Base-by-base conservation (phyloP, 345 rosid species). In the Cochlearia excelsa region DNA sequence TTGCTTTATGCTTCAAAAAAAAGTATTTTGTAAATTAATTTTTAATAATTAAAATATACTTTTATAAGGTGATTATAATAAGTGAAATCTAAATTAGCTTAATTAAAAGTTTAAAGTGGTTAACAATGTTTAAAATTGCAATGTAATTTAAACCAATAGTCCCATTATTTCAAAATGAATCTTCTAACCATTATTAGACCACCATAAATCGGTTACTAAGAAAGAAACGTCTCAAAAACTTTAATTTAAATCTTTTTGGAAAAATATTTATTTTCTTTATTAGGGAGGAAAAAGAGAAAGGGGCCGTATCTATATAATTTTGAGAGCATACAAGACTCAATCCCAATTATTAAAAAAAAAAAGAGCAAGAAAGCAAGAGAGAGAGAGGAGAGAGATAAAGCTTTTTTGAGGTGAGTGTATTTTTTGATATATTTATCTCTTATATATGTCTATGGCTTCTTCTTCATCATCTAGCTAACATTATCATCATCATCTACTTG, bases 401-500 rank as follows among this genome's bases (percentile, higher is more conserved):
- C 29, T 63, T 61, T 44, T 30, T 49, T 62, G 64, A 63, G 66
- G 66, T 64, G 23, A 16, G 46, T 64, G 60, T 64, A 37, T 37
- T 37, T 37, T 65, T 44, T 27, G 43, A 53, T 54, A 69, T 69
- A 50, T 63, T 11, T 43, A 29, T 31, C 4, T 16, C 23, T 16
- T 16, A 16, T 16, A 16, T 16, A 16, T 16, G 23, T 16, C 23
- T 35, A 39, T 50, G 69, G 59, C 49, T 69, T 40, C 37, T 63
- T 69, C 54, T 70, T 57, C 54, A 9, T 64, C 75, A 26, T 54
- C 67, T 3, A 11, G 61, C 57, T 30, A 50, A 49, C 38, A 67
- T 35, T 57, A 67, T 67, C 72, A 60, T 69, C 67, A 52, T 43
- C 70, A 58, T 52, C 61, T 58, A 30, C 50, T 71, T 63, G 74